Base-by-base conservation (phyloP, 768 basidiomycete species). In the Termitomyces sp. region DNA sequence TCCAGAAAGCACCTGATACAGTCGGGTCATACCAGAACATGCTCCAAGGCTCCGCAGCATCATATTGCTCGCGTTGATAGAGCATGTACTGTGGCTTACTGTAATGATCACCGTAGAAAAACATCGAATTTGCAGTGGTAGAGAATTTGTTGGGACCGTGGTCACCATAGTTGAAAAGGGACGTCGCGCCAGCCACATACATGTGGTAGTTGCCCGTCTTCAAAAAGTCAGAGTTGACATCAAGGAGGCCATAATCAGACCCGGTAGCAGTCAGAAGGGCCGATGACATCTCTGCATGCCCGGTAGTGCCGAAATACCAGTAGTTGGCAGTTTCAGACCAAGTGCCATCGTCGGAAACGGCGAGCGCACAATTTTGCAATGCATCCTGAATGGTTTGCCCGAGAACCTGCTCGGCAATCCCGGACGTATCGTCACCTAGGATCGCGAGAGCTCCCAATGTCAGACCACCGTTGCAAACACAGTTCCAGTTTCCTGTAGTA, bases 251-350 rank as follows among this genome's bases (percentile, higher is more conserved):
- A 64, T 84, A 89, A 67, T 89, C 77, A 42, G 86, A 87, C 44
- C 97, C 97, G 19, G 93, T 91, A 3, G 97, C 94, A 9, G 89
- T 83, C 12, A 85, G 67, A 54, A 99, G 82, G 5, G 92, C 80
- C 2, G 92, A 83, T 1, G 86, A 66, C 87, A 98, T 85, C 73
- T 98, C 94, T 4, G 93, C 92, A 64, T 89, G 87, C 15, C 84
- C 92, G 8, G 91, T 95, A 38, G 87, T 91, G 67, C 94, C 95
- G 63, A 96, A 98, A 71, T 91, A 92, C 91, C 92, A 94, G 66
- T 94, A 96, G 71, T 98, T 91, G 37, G 91, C 78, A 0, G 94
- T 97, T 72, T 99, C 97, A 23, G 82, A 74, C 94, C 96, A 98
- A 17, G 91, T 87, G 15, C 96, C 95, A 66, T 97, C 94, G 35